Conservation (phyloP, 331 rosid genomes). For the Rosa hybrid region DNA sequence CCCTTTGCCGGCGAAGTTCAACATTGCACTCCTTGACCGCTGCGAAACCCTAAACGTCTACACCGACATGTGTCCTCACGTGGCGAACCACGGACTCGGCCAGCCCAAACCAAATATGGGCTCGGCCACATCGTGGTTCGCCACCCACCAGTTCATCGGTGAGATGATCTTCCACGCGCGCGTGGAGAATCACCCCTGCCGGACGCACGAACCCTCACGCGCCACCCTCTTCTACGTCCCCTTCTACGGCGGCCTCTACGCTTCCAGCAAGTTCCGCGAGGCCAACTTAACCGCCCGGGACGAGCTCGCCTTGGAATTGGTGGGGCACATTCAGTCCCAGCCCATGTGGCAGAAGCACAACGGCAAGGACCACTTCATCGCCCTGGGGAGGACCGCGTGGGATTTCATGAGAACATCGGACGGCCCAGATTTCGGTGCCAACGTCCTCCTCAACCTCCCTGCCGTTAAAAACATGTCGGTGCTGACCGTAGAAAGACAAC, state of each 20-base stretch:
- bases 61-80: slow-evolving; percentile 90
- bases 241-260: slow-evolving; percentile 84
- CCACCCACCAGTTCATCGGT: slow-evolving; percentile 81
- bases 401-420: slow-evolving; percentile 62
- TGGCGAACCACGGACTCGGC: slow-evolving; percentile 74
- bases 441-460: slow-evolving; percentile 55
- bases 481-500: slow-evolving; percentile 75
- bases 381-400: slow-evolving; percentile 84
- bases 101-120: slow-evolving; percentile 37
- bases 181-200: slow-evolving; percentile 74
- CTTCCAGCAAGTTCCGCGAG: slow-evolving; percentile 64
- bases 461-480: slow-evolving; percentile 82
- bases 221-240: slow-evolving; percentile 76
- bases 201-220: slow-evolving; percentile 54
- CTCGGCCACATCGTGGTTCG: slow-evolving; percentile 46
- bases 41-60: slow-evolving; percentile 63
- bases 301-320: slow-evolving; percentile 42
- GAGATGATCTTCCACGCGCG: slow-evolving; percentile 88
- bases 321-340: slow-evolving; percentile 31
- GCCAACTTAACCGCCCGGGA: slow-evolving; percentile 54
- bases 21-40: slow-evolving; percentile 51
- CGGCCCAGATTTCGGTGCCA: slow-evolving; percentile 71
- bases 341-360: slow-evolving; percentile 34
- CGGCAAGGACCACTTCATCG: slow-evolving; percentile 70
- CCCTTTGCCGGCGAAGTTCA: slow-evolving; percentile 66